Percentiles rank a stretch among this genome's conserved stretches.
Conservation (phyloP, 805 yeast genomes). For the Sporopachydermia lactativora region DNA sequence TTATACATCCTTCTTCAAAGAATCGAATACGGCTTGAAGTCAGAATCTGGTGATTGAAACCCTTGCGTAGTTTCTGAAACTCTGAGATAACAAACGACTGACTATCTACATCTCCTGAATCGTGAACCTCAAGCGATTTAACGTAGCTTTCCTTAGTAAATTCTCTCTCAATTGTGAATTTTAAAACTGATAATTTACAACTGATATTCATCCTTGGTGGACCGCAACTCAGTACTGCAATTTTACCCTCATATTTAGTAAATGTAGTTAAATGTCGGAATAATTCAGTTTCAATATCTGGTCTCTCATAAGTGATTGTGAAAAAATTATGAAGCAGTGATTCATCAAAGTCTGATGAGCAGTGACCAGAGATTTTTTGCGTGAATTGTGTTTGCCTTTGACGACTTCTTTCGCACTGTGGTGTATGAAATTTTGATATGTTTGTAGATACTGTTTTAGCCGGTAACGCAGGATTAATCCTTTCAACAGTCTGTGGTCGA, state of each 20-base stretch:
- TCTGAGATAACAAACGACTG: too few species aligned
- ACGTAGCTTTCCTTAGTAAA: too few species aligned
- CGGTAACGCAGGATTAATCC: not conserved
- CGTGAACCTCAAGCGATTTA: too few species aligned
- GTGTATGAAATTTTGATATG: not conserved
- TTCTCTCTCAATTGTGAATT: not conserved
- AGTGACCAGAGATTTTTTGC: not conserved
- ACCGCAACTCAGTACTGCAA: conserved; percentile 1
- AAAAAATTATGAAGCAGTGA: too few species aligned
- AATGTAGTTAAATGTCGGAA: not conserved
- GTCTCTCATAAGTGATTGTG: too few species aligned
- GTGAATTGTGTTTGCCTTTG: not conserved
- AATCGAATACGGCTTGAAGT: too few species aligned
- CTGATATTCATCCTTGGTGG: not conserved
- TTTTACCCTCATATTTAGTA: not conserved
- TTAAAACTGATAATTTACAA: not conserved
- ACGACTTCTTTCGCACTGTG: not conserved
- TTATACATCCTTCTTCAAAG: too few species aligned
- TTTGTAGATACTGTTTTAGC: not conserved
- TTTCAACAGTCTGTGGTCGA: not conserved
- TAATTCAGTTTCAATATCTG: not conserved
- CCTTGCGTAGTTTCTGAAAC: too few species aligned
- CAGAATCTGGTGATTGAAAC: too few species aligned
- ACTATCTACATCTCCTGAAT: too few species aligned
- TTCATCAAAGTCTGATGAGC: too few species aligned